Percentiles rank a stretch among this genome's conserved stretches.
These are phyloP conservation scores for Conticribra weissflogii DNA, from an alignment of 108 stramenopile genomes.

Conservation along the genomic window DNA sequence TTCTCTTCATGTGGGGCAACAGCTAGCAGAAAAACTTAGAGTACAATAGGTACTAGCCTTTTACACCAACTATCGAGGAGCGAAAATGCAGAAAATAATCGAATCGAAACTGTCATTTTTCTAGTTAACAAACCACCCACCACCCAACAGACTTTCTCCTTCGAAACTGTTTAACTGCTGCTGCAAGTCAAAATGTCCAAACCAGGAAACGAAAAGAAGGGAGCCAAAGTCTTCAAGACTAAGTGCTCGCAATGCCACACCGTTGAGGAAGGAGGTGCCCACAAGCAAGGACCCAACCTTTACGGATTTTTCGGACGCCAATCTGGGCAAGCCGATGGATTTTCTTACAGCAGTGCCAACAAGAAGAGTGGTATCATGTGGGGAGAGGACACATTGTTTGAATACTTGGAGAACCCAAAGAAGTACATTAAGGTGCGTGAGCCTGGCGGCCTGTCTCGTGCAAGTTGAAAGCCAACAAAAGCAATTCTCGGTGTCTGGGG, in stretches of 20 bases:
- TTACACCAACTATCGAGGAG: no score
- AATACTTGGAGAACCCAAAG: slow-evolving; percentile 98
- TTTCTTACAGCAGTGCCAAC: slow-evolving; percentile 97
- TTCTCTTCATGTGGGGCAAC: no score
- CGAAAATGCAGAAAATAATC: no score
- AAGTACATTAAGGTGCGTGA: slow-evolving; percentile 99
- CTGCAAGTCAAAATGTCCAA: slow-evolving; percentile 56
- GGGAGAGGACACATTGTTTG: slow-evolving; percentile 92
- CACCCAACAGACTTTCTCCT: no score
- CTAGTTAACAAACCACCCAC: no score
- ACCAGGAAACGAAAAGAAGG: slow-evolving; percentile 82
- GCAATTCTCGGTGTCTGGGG: no score
- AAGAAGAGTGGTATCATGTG: slow-evolving; percentile 96
- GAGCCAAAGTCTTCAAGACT: slow-evolving; percentile 94
- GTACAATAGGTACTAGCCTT: no score
- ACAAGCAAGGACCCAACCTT: slow-evolving; percentile 99
- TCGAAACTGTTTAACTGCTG: no score
- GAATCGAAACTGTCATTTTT: no score
- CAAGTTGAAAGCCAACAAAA: no score
- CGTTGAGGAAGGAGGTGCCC: slow-evolving; percentile 94
- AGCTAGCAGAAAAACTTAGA: no score
- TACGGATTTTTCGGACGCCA: slow-evolving; percentile 98
- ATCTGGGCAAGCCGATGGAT: slow-evolving; percentile 95
- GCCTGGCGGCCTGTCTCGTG: slow-evolving; percentile 24
- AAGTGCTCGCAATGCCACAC: slow-evolving; percentile 99